Evolutionary conservation across 306 rosid species (phyloP).

Genomic region (Parietaria judaica): DNA sequence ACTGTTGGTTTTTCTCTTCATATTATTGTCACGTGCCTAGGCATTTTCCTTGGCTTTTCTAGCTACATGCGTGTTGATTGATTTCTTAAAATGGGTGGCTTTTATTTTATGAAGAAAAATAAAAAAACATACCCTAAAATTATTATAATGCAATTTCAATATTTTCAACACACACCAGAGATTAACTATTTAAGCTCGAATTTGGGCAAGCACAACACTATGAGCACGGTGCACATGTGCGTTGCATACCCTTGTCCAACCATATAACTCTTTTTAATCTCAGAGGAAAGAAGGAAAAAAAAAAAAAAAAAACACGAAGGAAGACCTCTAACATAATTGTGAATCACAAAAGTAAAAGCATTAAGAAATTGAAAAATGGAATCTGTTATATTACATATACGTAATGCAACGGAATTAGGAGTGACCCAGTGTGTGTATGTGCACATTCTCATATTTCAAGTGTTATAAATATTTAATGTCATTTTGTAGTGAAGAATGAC

Average conservation of each 20-base stretch:
- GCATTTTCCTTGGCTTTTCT: neutral
- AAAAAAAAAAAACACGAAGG: conserved; percentile 4
- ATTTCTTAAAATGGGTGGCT: conserved; percentile 9
- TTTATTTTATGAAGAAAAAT: neutral
- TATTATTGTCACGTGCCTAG: neutral
- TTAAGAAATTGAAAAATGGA: conserved; percentile 3
- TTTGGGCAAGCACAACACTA: conserved; percentile 11
- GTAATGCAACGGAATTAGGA: too few relatives aligned
- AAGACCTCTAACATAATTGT: conserved; percentile 9
- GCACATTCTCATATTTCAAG: too few relatives aligned
- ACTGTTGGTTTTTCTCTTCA: neutral
- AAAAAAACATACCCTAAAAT: neutral
- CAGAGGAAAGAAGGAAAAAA: neutral
- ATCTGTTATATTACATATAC: neutral
- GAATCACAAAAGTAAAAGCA: conserved; percentile 4
- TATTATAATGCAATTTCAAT: neutral
- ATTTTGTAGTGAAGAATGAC: too few relatives aligned
- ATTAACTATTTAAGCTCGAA: neutral
- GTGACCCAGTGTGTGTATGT: neutral
- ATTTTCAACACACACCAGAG: neutral
- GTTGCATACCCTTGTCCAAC: conserved; percentile 21
- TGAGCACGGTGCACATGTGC: conserved; percentile 11
- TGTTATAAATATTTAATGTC: too few relatives aligned
- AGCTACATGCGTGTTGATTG: conserved; percentile 6
- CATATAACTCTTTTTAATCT: neutral